Percentiles rank a stretch among this genome's conserved stretches.
Conservation (phyloP, 495 filamentous ascomycete genomes). For the Trichoderma virens region DNA sequence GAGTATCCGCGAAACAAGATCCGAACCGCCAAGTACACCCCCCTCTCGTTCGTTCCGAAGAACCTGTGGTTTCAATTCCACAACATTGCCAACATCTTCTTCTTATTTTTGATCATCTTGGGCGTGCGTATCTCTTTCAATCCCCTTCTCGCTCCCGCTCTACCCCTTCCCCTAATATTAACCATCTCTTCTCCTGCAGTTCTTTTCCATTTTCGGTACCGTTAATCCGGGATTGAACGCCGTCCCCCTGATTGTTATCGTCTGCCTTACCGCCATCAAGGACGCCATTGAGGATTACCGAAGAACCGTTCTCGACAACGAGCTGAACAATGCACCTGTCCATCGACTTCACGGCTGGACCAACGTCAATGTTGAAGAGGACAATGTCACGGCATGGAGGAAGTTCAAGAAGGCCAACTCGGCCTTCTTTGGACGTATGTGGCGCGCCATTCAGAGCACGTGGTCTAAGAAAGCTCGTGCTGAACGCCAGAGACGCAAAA, state of each 20-base stretch:
- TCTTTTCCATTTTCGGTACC: constrained; percentile 92
- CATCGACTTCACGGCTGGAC: constrained; percentile 81
- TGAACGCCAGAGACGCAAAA: constrained; percentile 11
- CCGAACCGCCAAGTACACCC: constrained; percentile 92
- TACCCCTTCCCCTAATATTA: neutral
- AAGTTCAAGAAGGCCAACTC: constrained; percentile 86
- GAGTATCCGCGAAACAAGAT: constrained; percentile 91
- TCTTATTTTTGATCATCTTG: constrained; percentile 92
- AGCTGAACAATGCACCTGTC: constrained; percentile 93
- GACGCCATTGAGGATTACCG: constrained; percentile 98
- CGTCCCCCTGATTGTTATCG: constrained; percentile 88
- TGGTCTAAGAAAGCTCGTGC: constrained; percentile 33
- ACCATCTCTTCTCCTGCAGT: constrained; percentile 42
- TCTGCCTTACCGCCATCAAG: constrained; percentile 86
- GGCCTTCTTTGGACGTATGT: constrained; percentile 49
- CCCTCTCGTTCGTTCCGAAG: constrained; percentile 93
- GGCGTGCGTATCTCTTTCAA: constrained; percentile 55
- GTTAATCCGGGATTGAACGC: constrained; percentile 84
- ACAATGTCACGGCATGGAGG: constrained; percentile 80
- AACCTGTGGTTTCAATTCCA: constrained; percentile 97
- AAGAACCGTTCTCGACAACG: constrained; percentile 82
- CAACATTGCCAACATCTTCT: constrained; percentile 98
- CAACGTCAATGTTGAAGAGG: constrained; percentile 89
- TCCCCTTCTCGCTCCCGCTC: constrained; percentile 12
- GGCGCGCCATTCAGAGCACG: constrained; percentile 33